Conservation (phyloP, 208 protist genomes). For the Trypanosoma lewisi region DNA sequence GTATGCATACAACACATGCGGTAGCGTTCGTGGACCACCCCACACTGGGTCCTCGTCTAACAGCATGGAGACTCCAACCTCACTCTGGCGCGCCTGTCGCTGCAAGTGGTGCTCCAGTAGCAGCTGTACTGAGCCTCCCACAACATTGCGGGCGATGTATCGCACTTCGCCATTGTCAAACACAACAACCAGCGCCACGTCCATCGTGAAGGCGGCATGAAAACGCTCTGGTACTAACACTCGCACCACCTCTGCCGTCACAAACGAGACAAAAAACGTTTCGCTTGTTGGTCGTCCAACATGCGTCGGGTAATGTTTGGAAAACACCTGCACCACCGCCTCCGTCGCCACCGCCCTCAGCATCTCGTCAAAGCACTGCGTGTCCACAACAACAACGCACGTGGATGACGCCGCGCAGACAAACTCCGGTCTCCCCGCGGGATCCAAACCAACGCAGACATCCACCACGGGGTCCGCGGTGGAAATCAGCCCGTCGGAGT, state of each 20-base stretch:
- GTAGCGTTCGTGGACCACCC: slow-evolving; percentile 24
- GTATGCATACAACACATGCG: slow-evolving; percentile 70
- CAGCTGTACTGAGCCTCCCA: slow-evolving; percentile 52
- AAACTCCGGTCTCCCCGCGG: slow-evolving; percentile 60
- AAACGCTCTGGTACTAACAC: slow-evolving; percentile 50
- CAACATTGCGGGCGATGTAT: slow-evolving; percentile 51
- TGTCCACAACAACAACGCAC: slow-evolving; percentile 50
- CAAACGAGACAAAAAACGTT: slow-evolving; percentile 35
- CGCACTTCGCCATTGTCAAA: slow-evolving; percentile 53
- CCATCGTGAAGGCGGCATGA: slow-evolving; percentile 52
- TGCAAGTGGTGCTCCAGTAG: slow-evolving; percentile 43
- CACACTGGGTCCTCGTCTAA: neutral
- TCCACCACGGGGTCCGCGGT: slow-evolving; percentile 36
- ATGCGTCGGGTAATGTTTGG: slow-evolving; percentile 8
- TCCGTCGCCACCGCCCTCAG: slow-evolving; percentile 34
- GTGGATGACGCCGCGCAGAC: slow-evolving; percentile 41
- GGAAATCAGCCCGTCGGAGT: slow-evolving; percentile 32
- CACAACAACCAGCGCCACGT: slow-evolving; percentile 65
- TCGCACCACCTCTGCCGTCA: slow-evolving; percentile 47
- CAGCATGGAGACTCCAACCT: slow-evolving; percentile 16
- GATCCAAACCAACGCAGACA: slow-evolving; percentile 58
- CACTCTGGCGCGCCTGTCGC: slow-evolving; percentile 16
- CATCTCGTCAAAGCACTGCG: slow-evolving; percentile 22
- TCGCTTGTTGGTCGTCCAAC: slow-evolving; percentile 27
- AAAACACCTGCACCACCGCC: slow-evolving; percentile 22